phyloP scores from a whole-genome alignment of 2,329 filamentous ascomycete species.

The Basipetospora chlamydospora region DNA sequence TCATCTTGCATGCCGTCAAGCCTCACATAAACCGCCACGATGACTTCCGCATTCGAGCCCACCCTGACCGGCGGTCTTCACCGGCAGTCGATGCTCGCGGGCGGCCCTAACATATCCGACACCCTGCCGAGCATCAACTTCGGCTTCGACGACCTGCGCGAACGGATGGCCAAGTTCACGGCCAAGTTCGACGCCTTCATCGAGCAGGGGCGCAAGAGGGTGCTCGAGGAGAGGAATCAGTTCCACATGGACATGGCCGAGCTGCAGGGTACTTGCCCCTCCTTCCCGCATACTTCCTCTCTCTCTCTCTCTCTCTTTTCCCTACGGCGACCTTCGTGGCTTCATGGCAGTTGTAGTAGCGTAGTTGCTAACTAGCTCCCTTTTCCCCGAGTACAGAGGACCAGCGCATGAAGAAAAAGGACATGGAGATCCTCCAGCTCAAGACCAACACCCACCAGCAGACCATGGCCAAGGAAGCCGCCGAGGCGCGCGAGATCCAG shows the following conservation, averaged over 20 bases:
- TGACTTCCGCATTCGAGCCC: conserved; percentile 51
- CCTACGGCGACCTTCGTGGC: too few species aligned
- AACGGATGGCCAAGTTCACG: conserved; percentile 89
- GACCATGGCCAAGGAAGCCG: conserved; percentile 60
- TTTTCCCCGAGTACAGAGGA: conserved; percentile 75
- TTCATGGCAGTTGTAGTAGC: background rate
- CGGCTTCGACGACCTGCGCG: conserved; percentile 87
- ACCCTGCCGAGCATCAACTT: conserved; percentile 84
- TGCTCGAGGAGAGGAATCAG: conserved; percentile 84
- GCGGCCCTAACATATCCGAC: conserved; percentile 55
- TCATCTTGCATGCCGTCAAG: background rate
- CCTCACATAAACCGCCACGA: conserved; percentile 16
- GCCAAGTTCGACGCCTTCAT: conserved; percentile 87
- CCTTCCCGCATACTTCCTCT: background rate
- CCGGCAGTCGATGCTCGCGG: conserved; percentile 42
- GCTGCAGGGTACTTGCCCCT: conserved; percentile 56
- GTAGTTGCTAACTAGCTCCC: too few species aligned
- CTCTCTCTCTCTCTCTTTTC: background rate
- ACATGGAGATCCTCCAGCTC: conserved; percentile 68
- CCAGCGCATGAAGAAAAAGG: conserved; percentile 74
- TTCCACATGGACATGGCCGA: conserved; percentile 86
- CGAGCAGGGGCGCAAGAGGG: conserved; percentile 74
- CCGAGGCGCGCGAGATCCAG: conserved; percentile 65
- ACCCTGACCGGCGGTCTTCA: conserved; percentile 50
- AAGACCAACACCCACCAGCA: conserved; percentile 59